These are phyloP conservation scores for Pichia sp. DNA, from an alignment of 1,139 yeast genomes.

Conservation along the genomic window DNA sequence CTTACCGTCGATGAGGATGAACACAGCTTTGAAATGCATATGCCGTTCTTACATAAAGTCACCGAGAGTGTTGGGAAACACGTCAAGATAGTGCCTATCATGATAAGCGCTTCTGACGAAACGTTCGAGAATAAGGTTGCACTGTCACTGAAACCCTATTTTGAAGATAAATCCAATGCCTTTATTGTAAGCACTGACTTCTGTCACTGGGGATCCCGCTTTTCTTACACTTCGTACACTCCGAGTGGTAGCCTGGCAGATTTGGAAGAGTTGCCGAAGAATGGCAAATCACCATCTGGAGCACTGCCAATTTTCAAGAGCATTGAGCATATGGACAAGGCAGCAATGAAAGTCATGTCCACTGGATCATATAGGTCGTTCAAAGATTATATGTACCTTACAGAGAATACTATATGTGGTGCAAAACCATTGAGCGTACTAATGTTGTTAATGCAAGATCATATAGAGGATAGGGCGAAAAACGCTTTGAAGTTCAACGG, in stretches of 20 bases:
- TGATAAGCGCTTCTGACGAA: constrained; percentile 60
- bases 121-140: constrained; percentile 42
- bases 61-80: constrained; percentile 30
- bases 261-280: constrained; percentile 23
- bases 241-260: constrained; percentile 22
- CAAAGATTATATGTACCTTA: constrained; percentile 54
- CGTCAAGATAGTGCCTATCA: constrained; percentile 66
- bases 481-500: constrained; percentile 63
- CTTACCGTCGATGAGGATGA: constrained; percentile 68
- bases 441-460: constrained; percentile 42
- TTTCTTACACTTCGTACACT: constrained; percentile 62
- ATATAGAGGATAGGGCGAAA: constrained; percentile 17
- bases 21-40: constrained; percentile 94
- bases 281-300: constrained; percentile 10
- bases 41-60: constrained; percentile 59
- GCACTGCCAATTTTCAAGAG: constrained; percentile 53
- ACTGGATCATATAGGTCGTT: constrained; percentile 49
- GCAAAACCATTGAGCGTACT: constrained; percentile 72
- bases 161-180: constrained; percentile 51
- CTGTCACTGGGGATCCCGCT: constrained; percentile 91
- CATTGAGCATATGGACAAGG: constrained; percentile 62
- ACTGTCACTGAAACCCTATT: constrained; percentile 42
- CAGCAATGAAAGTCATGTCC: constrained; percentile 61
- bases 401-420: constrained; percentile 94
- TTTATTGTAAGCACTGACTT: constrained; percentile 86